Base-by-base conservation (phyloP, 2,329 filamentous ascomycete genomes). In the Pseudocercospora fijiensis region DNA sequence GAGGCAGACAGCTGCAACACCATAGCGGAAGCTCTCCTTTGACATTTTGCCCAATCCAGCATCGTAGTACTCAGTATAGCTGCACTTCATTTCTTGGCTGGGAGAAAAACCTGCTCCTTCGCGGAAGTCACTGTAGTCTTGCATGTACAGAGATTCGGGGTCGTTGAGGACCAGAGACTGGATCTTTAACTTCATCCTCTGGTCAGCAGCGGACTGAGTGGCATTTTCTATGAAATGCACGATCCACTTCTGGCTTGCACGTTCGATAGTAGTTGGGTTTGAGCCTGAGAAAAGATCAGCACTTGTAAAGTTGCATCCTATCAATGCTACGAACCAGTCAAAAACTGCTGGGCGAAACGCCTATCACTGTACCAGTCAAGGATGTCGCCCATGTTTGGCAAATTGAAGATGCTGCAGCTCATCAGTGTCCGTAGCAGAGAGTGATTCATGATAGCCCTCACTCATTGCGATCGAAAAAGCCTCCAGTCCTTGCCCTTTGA, bases 111-210 rank as follows among this genome's bases (percentile, higher is more conserved):
- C 65, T 41, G 65, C 65, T 4, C 78, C 78, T 43, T 74, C 68
- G 22, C 80, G 76, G 70, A 81, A 77, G 66, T 81, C 80, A 64
- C 78, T 78, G 64, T 74, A 79, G 65, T 82, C 80, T 58, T 81
- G 80, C 13, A 81, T 73, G 58, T 76, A 79, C 3, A 82, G 75
- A 4, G 73, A 76, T 0, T 67, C 63, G 1, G 70, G 67, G 53
- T 77, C 73, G 0, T 70, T 68, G 45, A 71, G 67, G 2, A 69
- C 67, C 8, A 78, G 71, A 1, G 67, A 61, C 20, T 73, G 63
- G 8, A 74, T 73, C 71, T 76, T 77, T 45, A 75, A 67, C 28
- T 72, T 68, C 62, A 78, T 76, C 3, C 73, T 74, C 4, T 72
- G 71, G 1, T 70, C 63, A 62, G 73, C 69, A 24, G 27, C 37